phyloP scores from a whole-genome alignment of 805 yeast genomes.

The Candida schatavii region DNA sequence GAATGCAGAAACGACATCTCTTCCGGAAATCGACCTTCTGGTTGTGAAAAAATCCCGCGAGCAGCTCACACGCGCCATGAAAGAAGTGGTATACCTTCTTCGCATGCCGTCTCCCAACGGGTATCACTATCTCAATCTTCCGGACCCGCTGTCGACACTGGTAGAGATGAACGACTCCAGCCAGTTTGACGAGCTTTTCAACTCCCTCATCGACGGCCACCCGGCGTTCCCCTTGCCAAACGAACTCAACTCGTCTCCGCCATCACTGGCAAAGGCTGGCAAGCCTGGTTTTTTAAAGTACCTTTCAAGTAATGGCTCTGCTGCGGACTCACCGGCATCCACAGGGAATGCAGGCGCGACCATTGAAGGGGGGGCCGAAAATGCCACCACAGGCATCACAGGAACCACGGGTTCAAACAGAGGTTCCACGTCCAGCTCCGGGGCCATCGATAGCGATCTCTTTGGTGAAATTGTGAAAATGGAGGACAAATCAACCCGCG shows the following conservation, averaged over 20 bases:
- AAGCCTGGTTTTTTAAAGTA: not conserved
- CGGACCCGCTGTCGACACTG: slow-evolving; percentile 16
- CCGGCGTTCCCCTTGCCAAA: not conserved
- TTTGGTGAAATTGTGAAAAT: slow-evolving; percentile 3
- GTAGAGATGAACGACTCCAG: slow-evolving; percentile 14
- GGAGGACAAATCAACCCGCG: slow-evolving; percentile 1
- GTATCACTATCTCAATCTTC: slow-evolving; percentile 19
- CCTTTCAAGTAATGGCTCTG: no score
- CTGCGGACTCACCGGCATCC: not conserved
- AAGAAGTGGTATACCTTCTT: slow-evolving; percentile 31
- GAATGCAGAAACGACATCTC: not conserved
- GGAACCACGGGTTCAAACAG: not conserved
- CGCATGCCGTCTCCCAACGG: slow-evolving; percentile 24
- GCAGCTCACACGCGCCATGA: slow-evolving; percentile 34
- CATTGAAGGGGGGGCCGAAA: not conserved
- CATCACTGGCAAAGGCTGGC: slow-evolving; percentile 7
- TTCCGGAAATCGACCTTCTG: slow-evolving; percentile 35
- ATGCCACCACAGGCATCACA: not conserved
- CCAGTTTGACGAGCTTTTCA: slow-evolving; percentile 8
- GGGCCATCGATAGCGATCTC: slow-evolving; percentile 2
- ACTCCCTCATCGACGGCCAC: slow-evolving; percentile 7
- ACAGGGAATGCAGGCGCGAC: not conserved
- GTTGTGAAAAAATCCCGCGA: slow-evolving; percentile 29
- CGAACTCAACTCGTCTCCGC: slow-evolving; percentile 11
- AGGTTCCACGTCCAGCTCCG: not conserved